A percentile compares a stretch with the other conserved stretches of the same genome.
Evolutionary conservation across 1,284 basidiomycete species (phyloP).

Genomic region (Rhizoctonia solani): DNA sequence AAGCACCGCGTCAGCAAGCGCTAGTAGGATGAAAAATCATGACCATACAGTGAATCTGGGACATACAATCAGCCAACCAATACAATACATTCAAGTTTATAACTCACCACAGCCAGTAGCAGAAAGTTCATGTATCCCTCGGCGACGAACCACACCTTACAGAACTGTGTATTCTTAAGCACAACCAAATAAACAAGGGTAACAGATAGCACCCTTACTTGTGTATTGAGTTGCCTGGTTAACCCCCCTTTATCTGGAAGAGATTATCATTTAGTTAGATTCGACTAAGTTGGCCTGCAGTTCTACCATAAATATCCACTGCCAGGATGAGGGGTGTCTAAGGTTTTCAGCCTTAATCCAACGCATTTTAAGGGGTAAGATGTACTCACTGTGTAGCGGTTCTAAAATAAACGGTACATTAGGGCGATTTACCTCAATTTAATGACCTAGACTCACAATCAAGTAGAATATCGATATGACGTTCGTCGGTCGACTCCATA

Average conservation of each 20-base stretch:
- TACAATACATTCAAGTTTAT: no score
- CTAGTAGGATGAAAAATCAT: neutral
- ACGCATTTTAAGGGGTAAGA: neutral
- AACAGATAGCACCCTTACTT: neutral
- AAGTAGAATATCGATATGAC: slow-evolving; percentile 14
- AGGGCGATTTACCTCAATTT: neutral
- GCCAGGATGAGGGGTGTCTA: slow-evolving; percentile 23
- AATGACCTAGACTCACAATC: neutral
- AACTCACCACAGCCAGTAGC: slow-evolving; percentile 19
- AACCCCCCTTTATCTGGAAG: slow-evolving; percentile 24
- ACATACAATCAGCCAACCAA: neutral
- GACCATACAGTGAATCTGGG: slow-evolving; percentile 16
- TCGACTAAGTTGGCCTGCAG: neutral
- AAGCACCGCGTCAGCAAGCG: neutral
- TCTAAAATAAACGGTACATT: neutral
- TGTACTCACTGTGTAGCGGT: slow-evolving; percentile 11
- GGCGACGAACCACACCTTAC: slow-evolving; percentile 12
- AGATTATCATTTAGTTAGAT: neutral
- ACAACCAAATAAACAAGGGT: neutral
- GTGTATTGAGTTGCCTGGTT: neutral
- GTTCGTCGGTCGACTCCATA: slow-evolving; percentile 6
- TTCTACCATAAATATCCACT: slow-evolving; percentile 20
- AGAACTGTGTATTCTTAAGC: neutral
- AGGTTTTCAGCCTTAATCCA: neutral
- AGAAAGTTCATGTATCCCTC: slow-evolving; percentile 27